Evolutionary conservation across 768 basidiomycete species (phyloP), one percentile per base, ranked within the genome.

Genomic region (Suillus decipiens): DNA sequence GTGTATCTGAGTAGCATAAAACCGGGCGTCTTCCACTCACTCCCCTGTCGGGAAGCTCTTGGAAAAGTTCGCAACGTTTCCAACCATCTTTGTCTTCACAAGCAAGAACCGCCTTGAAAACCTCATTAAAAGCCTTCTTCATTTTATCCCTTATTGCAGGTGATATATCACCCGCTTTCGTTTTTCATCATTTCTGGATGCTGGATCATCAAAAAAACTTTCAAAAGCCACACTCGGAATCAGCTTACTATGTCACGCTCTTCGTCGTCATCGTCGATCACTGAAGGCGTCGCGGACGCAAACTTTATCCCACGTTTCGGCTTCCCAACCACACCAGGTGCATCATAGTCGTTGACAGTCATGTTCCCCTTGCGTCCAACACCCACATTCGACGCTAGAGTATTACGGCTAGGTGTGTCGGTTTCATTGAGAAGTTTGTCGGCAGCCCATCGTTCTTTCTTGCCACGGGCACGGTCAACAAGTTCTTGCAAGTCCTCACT

Each of bases 61-160:
- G 84, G 85, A 96, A 96, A 48, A 96, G 83, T 64, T 93, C 92
- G 69, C 91, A 92, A 19, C 92, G 89, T 74, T 87, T 89, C 59
- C 93, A 86, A 51, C 91, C 90, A 50, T 82, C 85, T 8, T 84
- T 81, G 66, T 92, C 89, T 72, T 89, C 86, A 66, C 89, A 88
- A 65, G 81, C 84, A 50, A 87, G 75, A 34, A 95, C 90, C 31
- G 92, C 89, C 66, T 85, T 86, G 74, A 88, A 95, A 69, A 88
- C 89, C 68, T 90, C 91, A 58, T 82, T 82, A 72, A 93, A 93
- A 5, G 86, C 86, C 71, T 90, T 91, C 80, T 93, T 94, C 90
- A 93, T 89, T 72, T 84, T 85, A 37, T 93, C 89, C 57, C 86
- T 85, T 48, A 87, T 69, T 9, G 82, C 80, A 6, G 86, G 79